Conservation (phyloP, 192 early-diverging fungal species). For the Radiomyces spectabilis region DNA sequence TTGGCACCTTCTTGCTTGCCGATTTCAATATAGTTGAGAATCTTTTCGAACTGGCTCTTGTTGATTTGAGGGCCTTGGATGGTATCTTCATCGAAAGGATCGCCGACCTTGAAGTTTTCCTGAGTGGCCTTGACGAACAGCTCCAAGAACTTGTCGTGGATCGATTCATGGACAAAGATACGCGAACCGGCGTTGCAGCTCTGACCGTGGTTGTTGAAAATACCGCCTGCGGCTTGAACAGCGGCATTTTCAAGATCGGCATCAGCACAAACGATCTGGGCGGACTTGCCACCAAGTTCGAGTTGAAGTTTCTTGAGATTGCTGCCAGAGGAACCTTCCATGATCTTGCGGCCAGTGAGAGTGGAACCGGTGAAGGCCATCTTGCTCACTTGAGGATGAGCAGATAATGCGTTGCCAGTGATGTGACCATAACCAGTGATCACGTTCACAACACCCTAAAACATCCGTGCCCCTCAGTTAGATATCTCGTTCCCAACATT, state of each 20-base stretch:
- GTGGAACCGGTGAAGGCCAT: constrained; percentile 75
- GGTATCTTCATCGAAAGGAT: constrained; percentile 56
- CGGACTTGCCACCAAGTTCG: constrained; percentile 87
- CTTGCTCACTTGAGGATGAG: constrained; percentile 49
- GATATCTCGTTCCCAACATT: neutral
- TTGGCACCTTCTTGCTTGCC: constrained; percentile 56
- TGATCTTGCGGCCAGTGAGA: constrained; percentile 54
- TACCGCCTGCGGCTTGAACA: constrained; percentile 49
- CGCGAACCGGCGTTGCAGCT: constrained; percentile 74
- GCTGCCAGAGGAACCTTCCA: constrained; percentile 41
- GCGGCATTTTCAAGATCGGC: constrained; percentile 66
- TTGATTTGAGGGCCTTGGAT: constrained; percentile 70
- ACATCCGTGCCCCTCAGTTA: neutral
- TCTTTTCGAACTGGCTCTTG: constrained; percentile 60
- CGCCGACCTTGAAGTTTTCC: constrained; percentile 57
- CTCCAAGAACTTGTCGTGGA: constrained; percentile 63
- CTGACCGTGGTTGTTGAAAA: constrained; percentile 82
- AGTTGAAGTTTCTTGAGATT: constrained; percentile 69
- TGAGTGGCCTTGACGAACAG: constrained; percentile 46
- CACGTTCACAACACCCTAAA: constrained; percentile 72
- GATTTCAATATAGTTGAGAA: constrained; percentile 50
- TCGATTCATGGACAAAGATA: constrained; percentile 64
- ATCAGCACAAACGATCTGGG: constrained; percentile 70
- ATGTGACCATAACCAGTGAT: constrained; percentile 62
- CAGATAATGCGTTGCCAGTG: constrained; percentile 50